Evolutionary conservation across 2,329 filamentous ascomycete species (phyloP).

Genomic region (Diplodia mutila): DNA sequence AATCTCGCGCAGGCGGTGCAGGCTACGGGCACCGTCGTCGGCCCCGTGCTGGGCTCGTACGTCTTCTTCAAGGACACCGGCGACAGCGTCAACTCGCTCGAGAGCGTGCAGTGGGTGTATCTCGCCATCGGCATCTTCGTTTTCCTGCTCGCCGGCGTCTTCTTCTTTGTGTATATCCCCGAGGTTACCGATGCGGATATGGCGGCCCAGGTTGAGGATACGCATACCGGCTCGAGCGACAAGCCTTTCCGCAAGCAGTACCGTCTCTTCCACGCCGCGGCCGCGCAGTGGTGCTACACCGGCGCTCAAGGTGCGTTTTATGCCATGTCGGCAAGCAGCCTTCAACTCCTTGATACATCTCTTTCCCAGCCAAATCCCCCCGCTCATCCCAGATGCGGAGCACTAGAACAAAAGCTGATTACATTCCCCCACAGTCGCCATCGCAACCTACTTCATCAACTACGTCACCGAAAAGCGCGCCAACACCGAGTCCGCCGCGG

Average conservation of each 20-base stretch:
- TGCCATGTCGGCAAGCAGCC: neutral
- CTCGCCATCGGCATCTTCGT: constrained; percentile 66
- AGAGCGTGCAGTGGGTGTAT: constrained; percentile 68
- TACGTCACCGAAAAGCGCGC: constrained; percentile 55
- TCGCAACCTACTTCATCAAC: constrained; percentile 51
- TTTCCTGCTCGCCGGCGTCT: constrained; percentile 59
- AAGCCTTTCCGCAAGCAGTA: constrained; percentile 65
- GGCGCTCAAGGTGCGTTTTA: constrained; percentile 61
- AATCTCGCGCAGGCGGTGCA: constrained; percentile 64
- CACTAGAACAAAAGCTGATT: neutral
- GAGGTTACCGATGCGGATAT: constrained; percentile 67
- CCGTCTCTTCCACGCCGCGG: constrained; percentile 73
- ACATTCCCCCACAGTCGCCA: constrained; percentile 41
- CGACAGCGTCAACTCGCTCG: constrained; percentile 53
- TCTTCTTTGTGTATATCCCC: constrained; percentile 59
- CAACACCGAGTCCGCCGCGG: constrained; percentile 47
- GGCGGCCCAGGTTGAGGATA: constrained; percentile 52
- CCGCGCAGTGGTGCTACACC: constrained; percentile 80
- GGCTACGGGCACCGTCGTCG: constrained; percentile 61
- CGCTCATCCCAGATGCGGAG: no score
- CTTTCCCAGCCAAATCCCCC: neutral
- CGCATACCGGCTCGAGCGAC: constrained; percentile 43
- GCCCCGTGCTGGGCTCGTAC: constrained; percentile 62
- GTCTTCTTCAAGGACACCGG: constrained; percentile 64
- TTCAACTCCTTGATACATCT: constrained; percentile 27